Base-by-base conservation (phyloP, 208 protist genomes). In the Tritrichomonas musculus region DNA sequence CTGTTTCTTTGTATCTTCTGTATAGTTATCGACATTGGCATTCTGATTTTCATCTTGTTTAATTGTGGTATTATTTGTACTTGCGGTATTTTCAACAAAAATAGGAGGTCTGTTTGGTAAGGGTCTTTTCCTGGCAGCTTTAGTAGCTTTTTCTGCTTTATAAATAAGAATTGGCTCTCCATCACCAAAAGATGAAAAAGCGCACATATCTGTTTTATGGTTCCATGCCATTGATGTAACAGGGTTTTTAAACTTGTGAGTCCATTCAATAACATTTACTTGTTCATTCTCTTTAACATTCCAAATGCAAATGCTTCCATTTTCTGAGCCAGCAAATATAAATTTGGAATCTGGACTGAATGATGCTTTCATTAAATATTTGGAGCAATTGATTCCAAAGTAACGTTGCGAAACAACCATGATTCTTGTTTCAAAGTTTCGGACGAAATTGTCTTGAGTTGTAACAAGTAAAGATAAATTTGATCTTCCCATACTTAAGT, bases 141-240 rank as follows among this genome's bases (percentile, higher is more conserved):
- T 5, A 60, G 17, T 17, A 60, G 5, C 5, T 60, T 82, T 50
- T 9, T 20, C 14, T 25, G 53, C 77, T 17, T 53, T 27, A 36
- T 39, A 88, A 53, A 88, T 39, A 17, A 88, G 47, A 39, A 88
- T 88, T 30, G 77, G 77, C 27, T 88, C n/a, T 9, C 77, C 77
- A 13, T 88, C 77, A 33, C 77, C 77, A 49, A 88, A 88, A 27
- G 77, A 88, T n/a, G 77, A 88, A 60, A 88, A n/a, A 4, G 77
- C 77, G 44, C 33, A 27, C 77, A 88, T 88, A 30, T 88, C 41
- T 22, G 9, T 39, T 8, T 39, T n/a, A 17, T 17, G 41, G 39
- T 88, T 88, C 77, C 77, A 88, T 33, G 77, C 41, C 4, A 88
- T 13, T 33, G 41, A 39, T 25, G 77, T 88, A 13, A 88, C 77